Evolutionary conservation across 2,329 filamentous ascomycete genomes (phyloP).

Genomic region (Ophiostoma triangulosporum): DNA sequence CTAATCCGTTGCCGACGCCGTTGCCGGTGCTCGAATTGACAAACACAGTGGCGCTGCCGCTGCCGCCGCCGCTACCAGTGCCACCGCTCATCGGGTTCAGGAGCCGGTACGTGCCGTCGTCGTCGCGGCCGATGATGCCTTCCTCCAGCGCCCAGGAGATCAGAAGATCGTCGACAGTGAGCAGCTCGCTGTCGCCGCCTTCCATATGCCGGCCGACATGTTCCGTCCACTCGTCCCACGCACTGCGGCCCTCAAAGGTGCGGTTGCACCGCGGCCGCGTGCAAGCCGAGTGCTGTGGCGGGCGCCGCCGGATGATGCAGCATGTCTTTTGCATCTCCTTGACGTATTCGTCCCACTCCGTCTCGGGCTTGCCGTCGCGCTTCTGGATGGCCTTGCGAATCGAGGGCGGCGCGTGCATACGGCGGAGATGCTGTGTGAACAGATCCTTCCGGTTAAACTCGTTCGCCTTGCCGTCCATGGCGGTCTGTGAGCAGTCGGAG

Average conservation of each 20-base stretch:
- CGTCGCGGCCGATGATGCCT: conserved; percentile 45
- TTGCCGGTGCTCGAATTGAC: too few species aligned
- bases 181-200: conserved; percentile 44
- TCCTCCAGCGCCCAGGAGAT: conserved; percentile 51
- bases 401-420: conserved; percentile 73
- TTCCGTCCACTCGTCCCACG: conserved; percentile 87
- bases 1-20: neutral
- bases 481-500: conserved; percentile 43
- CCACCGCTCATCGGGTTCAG: conserved; percentile 17
- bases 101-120: conserved; percentile 44
- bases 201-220: conserved; percentile 87
- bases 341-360: conserved; percentile 51
- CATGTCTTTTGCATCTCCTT: conserved; percentile 63
- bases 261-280: conserved; percentile 57
- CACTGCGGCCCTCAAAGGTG: conserved; percentile 55
- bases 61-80: conserved; percentile 8
- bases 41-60: neutral
- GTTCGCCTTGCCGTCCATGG: conserved; percentile 43
- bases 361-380: conserved; percentile 43
- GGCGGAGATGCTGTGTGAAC: conserved; percentile 84
- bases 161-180: conserved; percentile 44
- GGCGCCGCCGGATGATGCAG: conserved; percentile 51
- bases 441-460: conserved; percentile 92
- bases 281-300: conserved; percentile 60
- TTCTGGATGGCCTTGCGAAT: conserved; percentile 45